Percentiles rank a stretch among this genome's conserved stretches.
Evolutionary conservation across 441 rosid genomes (phyloP).

Genomic region (Arabidopsis lyrata): DNA sequence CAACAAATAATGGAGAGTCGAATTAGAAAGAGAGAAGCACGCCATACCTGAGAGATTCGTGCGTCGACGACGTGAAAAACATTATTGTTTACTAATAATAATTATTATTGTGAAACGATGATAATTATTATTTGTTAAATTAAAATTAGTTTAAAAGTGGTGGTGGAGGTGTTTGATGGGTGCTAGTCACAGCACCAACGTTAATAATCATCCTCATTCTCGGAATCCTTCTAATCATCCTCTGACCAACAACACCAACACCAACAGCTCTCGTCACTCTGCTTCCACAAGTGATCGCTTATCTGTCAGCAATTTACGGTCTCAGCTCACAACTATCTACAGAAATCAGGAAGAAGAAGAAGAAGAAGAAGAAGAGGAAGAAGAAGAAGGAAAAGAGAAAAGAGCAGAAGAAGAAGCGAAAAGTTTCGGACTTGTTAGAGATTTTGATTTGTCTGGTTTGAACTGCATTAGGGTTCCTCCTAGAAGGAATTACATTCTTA

Average conservation of each 20-base stretch:
- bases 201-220: constrained; percentile 36
- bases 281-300: constrained; percentile 35
- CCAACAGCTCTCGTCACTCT: constrained; percentile 35
- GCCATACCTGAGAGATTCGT: constrained; percentile 46
- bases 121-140: constrained; percentile 1
- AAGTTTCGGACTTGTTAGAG: constrained; percentile 41
- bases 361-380: constrained; percentile 36
- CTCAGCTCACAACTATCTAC: constrained; percentile 49
- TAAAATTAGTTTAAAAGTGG: constrained; percentile 12
- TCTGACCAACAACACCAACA: neutral
- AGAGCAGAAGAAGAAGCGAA: constrained; percentile 28
- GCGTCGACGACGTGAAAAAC: constrained; percentile 5
- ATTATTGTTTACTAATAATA: constrained; percentile 28
- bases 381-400: constrained; percentile 28
- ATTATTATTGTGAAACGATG: constrained; percentile 28
- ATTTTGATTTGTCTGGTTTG: constrained; percentile 57
- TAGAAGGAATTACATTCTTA: constrained; percentile 50
- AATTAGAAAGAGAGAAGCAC: constrained; percentile 36
- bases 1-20: constrained; percentile 5
- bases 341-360: constrained; percentile 41
- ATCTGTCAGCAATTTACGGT: constrained; percentile 43
- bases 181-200: constrained; percentile 46
- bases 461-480: constrained; percentile 76
- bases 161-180: constrained; percentile 53
- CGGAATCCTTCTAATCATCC: constrained; percentile 37